Percentiles rank a stretch among this genome's conserved stretches.
Evolutionary conservation across 2,329 filamentous ascomycete genomes (phyloP).

Genomic region (Fusarium marasasianum): DNA sequence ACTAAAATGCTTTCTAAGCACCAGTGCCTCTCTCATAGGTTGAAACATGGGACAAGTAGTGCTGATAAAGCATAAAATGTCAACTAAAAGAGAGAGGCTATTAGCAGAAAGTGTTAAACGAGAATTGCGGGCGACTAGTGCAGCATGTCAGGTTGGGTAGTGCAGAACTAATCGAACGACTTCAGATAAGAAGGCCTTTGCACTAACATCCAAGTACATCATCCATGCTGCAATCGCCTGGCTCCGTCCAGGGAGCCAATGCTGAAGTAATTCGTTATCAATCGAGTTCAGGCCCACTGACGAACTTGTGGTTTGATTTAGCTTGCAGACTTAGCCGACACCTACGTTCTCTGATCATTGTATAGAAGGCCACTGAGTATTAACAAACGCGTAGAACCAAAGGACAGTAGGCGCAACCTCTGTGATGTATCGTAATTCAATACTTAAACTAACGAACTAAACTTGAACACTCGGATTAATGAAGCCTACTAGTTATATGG

Average conservation of each 20-base stretch:
- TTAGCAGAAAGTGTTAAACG: too few relatives aligned
- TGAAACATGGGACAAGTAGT: accelerated
- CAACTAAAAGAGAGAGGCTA: not conserved
- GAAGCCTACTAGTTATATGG: not conserved
- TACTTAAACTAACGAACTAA: too few relatives aligned
- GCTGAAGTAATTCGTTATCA: not conserved
- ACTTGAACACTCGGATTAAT: not conserved
- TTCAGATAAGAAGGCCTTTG: not conserved
- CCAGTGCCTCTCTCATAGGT: not conserved
- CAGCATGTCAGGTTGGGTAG: too few relatives aligned
- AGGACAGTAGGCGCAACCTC: too few relatives aligned
- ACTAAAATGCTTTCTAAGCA: not conserved
- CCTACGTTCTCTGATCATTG: too few relatives aligned
- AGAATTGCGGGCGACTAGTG: not conserved
- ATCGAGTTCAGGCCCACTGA: not conserved
- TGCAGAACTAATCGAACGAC: too few relatives aligned
- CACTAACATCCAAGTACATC: not conserved
- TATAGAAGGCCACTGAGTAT: too few relatives aligned
- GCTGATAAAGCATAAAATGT: not conserved
- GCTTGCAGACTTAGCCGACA: too few relatives aligned
- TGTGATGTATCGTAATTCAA: too few relatives aligned
- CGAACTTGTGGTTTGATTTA: not conserved
- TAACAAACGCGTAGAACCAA: too few relatives aligned
- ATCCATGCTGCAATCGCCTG: not conserved
- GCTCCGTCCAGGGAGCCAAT: not conserved